Percentiles rank a stretch among this genome's conserved stretches.
Evolutionary conservation across 1,284 basidiomycete genomes (phyloP).

Genomic region (Peniophora sp.): DNA sequence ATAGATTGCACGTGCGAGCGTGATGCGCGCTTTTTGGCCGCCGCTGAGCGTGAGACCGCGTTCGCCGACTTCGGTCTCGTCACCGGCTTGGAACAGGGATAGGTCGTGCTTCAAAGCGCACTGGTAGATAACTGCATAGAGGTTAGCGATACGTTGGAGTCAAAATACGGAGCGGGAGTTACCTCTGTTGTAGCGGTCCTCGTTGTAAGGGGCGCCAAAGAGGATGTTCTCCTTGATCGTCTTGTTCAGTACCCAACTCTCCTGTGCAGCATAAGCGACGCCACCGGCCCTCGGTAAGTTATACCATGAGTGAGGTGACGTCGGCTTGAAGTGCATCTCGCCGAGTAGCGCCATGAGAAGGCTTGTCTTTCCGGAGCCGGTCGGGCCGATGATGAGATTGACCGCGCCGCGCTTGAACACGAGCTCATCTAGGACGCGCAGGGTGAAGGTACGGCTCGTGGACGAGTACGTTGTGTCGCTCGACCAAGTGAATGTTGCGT

Average conservation of each 20-base stretch:
- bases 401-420: slow-evolving; percentile 49
- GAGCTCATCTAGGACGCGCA: slow-evolving; percentile 44
- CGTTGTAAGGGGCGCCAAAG: slow-evolving; percentile 34
- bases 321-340: slow-evolving; percentile 54
- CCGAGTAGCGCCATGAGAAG: slow-evolving; percentile 51
- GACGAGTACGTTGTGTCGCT: slow-evolving; percentile 19
- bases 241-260: slow-evolving; percentile 66
- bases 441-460: slow-evolving; percentile 33
- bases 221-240: slow-evolving; percentile 41
- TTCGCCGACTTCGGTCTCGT: slow-evolving; percentile 66
- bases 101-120: slow-evolving; percentile 61
- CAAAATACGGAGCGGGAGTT: background rate
- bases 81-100: slow-evolving; percentile 62
- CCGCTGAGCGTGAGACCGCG: slow-evolving; percentile 48
- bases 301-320: slow-evolving; percentile 49
- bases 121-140: slow-evolving; percentile 41
- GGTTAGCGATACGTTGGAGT: background rate
- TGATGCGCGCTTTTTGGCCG: slow-evolving; percentile 48
- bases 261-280: slow-evolving; percentile 70
- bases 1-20: slow-evolving; percentile 67
- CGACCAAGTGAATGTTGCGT: slow-evolving; percentile 35
- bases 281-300: slow-evolving; percentile 60
- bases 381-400: slow-evolving; percentile 60
- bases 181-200: slow-evolving; percentile 36
- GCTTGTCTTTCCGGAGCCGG: slow-evolving; percentile 45